A percentile compares a stretch with the other conserved stretches of the same genome.
Conservation (phyloP, 2,329 filamentous ascomycete species). For the Helotiales sp. region DNA sequence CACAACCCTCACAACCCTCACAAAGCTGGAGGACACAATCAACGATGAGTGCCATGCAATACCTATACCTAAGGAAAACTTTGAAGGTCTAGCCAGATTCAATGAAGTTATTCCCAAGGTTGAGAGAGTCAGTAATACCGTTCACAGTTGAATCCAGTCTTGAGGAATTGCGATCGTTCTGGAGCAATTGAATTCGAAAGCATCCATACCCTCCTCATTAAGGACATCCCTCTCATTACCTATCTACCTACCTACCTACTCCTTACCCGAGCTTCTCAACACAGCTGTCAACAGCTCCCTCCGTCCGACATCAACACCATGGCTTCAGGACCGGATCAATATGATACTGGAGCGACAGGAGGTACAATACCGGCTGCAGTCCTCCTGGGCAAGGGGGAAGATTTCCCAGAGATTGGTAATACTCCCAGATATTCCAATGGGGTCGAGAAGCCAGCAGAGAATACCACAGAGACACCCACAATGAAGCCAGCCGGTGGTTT, state of each 20-base stretch:
- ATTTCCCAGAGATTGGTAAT: not conserved
- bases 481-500: not conserved
- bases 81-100: not conserved
- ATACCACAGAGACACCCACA: not conserved
- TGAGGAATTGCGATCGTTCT: not conserved
- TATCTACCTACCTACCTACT: not conserved
- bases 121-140: too few relatives aligned
- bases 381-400: not conserved
- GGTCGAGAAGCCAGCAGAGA: not conserved
- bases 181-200: too few relatives aligned
- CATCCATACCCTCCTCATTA: too few relatives aligned
- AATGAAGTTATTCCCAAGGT: not conserved
- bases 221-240: too few relatives aligned
- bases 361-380: constrained; percentile 2
- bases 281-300: not conserved
- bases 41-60: constrained; percentile 7
- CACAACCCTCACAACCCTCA: too few relatives aligned
- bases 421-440: constrained; percentile 6
- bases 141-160: too few relatives aligned
- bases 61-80: not conserved
- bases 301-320: not conserved
- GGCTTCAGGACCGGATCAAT: not conserved
- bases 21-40: not conserved
- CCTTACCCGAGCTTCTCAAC: not conserved
- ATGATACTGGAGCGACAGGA: constrained; percentile 13